Evolutionary conservation across 108 stramenopile genomes (phyloP).

Genomic region (Nitzschia inconspicua): DNA sequence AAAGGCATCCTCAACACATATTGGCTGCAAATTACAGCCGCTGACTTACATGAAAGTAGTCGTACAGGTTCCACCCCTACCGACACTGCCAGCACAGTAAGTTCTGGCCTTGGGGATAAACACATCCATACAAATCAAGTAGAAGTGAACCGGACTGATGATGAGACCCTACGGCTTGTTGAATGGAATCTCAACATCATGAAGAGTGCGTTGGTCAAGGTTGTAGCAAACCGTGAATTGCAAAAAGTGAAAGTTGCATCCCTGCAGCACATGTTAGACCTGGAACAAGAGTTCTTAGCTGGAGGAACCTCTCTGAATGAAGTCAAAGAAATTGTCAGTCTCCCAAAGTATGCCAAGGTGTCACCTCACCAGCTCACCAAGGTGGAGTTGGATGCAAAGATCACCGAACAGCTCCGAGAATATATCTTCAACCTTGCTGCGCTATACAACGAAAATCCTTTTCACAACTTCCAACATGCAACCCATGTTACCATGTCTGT

Average conservation of each 20-base stretch:
- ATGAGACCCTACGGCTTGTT: neutral
- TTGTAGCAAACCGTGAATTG: no score
- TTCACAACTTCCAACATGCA: constrained; percentile 69
- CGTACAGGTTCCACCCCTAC: no score
- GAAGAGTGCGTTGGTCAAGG: neutral
- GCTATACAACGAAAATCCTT: constrained; percentile 54
- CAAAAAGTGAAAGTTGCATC: neutral
- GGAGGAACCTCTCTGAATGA: constrained; percentile 2
- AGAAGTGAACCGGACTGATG: no score
- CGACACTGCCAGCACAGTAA: no score
- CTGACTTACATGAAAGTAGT: no score
- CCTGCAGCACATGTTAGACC: no score
- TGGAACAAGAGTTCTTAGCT: no score
- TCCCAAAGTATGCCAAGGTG: neutral
- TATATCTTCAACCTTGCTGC: constrained; percentile 57
- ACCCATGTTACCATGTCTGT: constrained; percentile 38
- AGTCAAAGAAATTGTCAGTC: neutral
- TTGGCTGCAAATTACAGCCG: constrained; percentile 15
- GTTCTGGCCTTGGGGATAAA: no score
- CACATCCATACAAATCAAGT: no score
- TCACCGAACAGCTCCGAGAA: constrained; percentile 36
- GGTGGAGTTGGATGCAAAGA: constrained; percentile 4
- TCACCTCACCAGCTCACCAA: neutral
- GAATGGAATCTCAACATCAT: neutral
- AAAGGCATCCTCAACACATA: constrained; percentile 27